Base-by-base conservation (phyloP, 2,329 filamentous ascomycete species). In the Penicillium sp. region DNA sequence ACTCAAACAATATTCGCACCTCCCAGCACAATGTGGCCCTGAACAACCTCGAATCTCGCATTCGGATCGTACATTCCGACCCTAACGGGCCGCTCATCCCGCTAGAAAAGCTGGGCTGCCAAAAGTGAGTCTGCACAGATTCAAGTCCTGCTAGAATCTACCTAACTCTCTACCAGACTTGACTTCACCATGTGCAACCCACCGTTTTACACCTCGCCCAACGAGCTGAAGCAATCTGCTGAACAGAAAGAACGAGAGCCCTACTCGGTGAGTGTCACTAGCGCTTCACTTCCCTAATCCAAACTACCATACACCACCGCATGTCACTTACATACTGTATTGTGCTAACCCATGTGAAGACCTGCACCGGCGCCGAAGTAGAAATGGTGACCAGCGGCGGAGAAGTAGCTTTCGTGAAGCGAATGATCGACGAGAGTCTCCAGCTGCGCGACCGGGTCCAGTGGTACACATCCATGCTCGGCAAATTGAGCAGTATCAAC, bases 131-230 rank as follows among this genome's bases (percentile, higher is more conserved):
- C 18, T n/a, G 10, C 39, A 23, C 41, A n/a, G 25, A 12, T 3
- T 6, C 40, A 9, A 2, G 4, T 9, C 34, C 15, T 29, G 16
- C 13, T 16, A 29, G 8, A 25, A 18, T 27, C 3, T 44, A 25
- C 32, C 21, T 39, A 52, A 54, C 50, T 34, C 45, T 46, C 46
- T 44, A 50, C 66, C 10, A 79, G 77, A 3, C 78, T 96, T 41
- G 87, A 93, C 68, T 97, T 97, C 69, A 86, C 84, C 55, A 95
- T 97, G 86, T 93, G 88, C 60, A 99, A 99, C 63, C 94, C 94
- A 0, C 94, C 94, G 0, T 99, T 99, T 75, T 97, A 97, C 76
- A 73, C 79, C n/a, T 91, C 89, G 0, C 75, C 82, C 3, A 73
- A 80, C 6, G 91, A 95, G 48, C 83, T 97, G 72, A 62, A 81